Evolutionary conservation across 1,284 basidiomycete genomes (phyloP), one percentile per base, ranked within the genome.

Genomic region (Mycosarcoma mackinlayi): DNA sequence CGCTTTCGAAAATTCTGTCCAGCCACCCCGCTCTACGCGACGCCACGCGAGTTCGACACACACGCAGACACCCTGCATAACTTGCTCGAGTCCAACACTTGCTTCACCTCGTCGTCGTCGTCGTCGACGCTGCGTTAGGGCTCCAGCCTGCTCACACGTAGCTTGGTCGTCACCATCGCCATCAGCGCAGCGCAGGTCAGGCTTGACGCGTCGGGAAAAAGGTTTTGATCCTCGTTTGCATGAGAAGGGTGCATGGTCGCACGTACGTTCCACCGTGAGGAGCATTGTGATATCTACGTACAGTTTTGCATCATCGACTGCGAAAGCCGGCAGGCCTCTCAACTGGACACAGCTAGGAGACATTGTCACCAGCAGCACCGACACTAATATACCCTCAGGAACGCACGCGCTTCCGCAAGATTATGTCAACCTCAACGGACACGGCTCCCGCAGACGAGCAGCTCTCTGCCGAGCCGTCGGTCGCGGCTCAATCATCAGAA

Each of bases 31-130:
- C 54, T 53, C 51, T 47, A 42, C 65, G 54, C 59, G 54, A 68
- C 62, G 51, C 47, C 37, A 52, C 39, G 47, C 49, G 45, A 28
- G 21, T 24, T 21, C 42, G 42, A 59, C 27, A 44, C 19, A n/a
- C 8, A 18, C 34, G 16, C 11, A 10, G 10, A 35, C 41, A 59
- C 49, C 45, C 52, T 55, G 59, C 53, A 64, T 46, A 30, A 54
- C 25, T 48, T 44, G 13, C 14, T 44, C 51, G 18, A 65, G 56
- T 53, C 46, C 62, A 65, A 65, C 62, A 59, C 56, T 53, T 45
- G 8, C 25, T 35, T 8, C 21, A 33, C 48, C 4, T 30, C n/a
- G 21, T 42, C 35, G 9, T 57, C 35, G 35, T 38, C 33, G 33
- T 30, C 6, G 16, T 9, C 31, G 10, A 10, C 13, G 13, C 34